Evolutionary conservation across 1,284 basidiomycete species (phyloP).

Genomic region (Leccinum discolor): DNA sequence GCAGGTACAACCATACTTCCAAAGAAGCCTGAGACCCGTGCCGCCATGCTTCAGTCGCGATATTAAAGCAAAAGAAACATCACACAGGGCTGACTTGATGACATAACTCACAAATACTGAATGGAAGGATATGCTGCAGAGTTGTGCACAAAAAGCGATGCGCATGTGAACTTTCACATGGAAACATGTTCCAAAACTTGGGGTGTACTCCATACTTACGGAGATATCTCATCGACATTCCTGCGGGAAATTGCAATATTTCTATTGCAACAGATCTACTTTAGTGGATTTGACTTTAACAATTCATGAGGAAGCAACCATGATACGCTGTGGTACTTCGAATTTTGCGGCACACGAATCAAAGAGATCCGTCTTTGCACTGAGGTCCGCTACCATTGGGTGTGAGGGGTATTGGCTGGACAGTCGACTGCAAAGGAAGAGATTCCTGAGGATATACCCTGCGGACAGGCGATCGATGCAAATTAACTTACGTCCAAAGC

Average conservation of each 20-base stretch:
- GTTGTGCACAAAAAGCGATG: background rate
- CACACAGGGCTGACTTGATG: too few species aligned
- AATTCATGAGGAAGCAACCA: conserved; percentile 16
- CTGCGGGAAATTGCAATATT: conserved; percentile 1
- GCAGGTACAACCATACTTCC: background rate
- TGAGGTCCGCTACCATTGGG: conserved; percentile 67
- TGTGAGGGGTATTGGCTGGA: conserved; percentile 60
- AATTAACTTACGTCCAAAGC: conserved; percentile 57
- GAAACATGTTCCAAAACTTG: background rate
- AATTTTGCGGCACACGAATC: conserved; percentile 75
- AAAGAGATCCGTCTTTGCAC: conserved; percentile 63
- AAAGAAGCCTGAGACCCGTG: background rate
- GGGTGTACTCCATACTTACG: background rate
- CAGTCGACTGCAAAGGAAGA: conserved; percentile 50
- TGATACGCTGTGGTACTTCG: conserved; percentile 55
- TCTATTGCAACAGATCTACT: conserved; percentile 1
- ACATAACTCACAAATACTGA: background rate
- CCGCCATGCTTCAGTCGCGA: background rate
- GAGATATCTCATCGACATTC: conserved; percentile 1
- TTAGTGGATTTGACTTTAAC: background rate
- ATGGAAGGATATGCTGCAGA: background rate
- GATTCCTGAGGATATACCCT: background rate
- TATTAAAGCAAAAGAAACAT: background rate
- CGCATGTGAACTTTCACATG: background rate
- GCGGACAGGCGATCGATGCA: background rate